Conservation (phyloP, 2,329 filamentous ascomycete genomes). For the Pyrenophora teres region DNA sequence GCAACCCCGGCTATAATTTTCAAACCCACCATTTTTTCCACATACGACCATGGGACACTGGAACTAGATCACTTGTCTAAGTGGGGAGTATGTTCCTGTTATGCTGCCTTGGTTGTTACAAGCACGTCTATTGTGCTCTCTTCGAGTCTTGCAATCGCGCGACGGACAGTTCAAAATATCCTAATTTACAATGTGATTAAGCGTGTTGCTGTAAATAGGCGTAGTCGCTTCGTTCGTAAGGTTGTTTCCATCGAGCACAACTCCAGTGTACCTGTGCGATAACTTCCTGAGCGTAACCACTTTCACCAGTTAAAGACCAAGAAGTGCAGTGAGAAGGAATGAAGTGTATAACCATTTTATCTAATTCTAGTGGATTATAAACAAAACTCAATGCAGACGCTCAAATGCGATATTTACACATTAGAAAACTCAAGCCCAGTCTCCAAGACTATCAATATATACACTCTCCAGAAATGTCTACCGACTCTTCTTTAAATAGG, state of each 20-base stretch:
- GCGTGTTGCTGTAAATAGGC: not conserved
- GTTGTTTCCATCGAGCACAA: too few species aligned
- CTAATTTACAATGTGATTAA: not conserved
- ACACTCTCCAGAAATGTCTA: not conserved
- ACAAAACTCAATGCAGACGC: constrained; percentile 8
- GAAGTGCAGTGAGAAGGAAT: not conserved
- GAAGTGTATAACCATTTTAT: not conserved
- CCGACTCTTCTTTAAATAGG: constrained; percentile 3
- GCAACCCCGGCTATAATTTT: too few species aligned
- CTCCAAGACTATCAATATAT: constrained; percentile 1
- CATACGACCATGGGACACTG: too few species aligned
- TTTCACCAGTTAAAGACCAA: too few species aligned
- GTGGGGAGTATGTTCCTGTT: too few species aligned
- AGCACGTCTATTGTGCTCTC: too few species aligned
- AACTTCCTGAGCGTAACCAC: too few species aligned
- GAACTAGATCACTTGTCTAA: too few species aligned
- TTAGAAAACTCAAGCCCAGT: constrained; percentile 1
- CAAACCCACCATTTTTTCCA: too few species aligned
- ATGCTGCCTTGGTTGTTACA: too few species aligned
- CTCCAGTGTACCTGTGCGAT: too few species aligned
- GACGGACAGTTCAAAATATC: not conserved
- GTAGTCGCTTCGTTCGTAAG: not conserved
- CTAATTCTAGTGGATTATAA: constrained; percentile 2
- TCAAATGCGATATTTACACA: constrained; percentile 6
- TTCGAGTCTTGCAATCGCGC: too few species aligned